Conservation (phyloP, 2,329 filamentous ascomycete genomes). For the Diplodia scrobiculata region DNA sequence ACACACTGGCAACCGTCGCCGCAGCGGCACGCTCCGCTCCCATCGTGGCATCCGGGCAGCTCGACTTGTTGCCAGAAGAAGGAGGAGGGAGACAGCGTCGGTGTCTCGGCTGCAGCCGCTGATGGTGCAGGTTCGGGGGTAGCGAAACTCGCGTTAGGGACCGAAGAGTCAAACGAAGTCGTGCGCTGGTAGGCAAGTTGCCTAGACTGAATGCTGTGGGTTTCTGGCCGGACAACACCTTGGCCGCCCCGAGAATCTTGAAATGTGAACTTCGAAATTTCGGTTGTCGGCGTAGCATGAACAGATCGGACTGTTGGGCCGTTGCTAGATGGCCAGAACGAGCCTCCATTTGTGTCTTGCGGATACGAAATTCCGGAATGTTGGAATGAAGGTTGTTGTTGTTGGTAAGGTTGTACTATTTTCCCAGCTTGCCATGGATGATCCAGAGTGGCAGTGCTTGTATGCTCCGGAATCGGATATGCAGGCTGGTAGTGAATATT, state of each 20-base stretch:
- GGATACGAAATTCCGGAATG: conserved; percentile 5
- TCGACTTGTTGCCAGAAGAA: conserved; percentile 45
- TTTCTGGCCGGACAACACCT: neutral
- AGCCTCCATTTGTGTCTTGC: conserved; percentile 10
- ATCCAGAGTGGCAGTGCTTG: neutral
- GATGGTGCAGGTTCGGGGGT: conserved; percentile 21
- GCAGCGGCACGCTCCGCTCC: conserved; percentile 56
- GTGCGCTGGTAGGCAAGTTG: neutral
- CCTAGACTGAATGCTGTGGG: neutral
- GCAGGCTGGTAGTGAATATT: conserved; percentile 15
- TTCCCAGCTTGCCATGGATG: neutral
- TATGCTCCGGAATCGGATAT: neutral
- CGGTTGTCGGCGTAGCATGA: conserved; percentile 31
- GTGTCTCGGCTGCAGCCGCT: conserved; percentile 26
- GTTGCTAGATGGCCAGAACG: conserved; percentile 11
- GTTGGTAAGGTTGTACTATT: neutral
- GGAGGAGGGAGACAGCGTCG: conserved; percentile 43
- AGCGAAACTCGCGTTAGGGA: neutral
- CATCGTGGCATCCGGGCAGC: conserved; percentile 50
- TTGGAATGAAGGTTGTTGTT: neutral
- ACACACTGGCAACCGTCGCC: conserved; percentile 56
- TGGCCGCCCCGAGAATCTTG: neutral
- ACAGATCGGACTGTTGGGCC: conserved; percentile 22
- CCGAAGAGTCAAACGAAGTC: neutral
- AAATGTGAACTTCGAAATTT: conserved; percentile 32